Conservation (phyloP, 768 basidiomycete species). For the Boletus insuetus region DNA sequence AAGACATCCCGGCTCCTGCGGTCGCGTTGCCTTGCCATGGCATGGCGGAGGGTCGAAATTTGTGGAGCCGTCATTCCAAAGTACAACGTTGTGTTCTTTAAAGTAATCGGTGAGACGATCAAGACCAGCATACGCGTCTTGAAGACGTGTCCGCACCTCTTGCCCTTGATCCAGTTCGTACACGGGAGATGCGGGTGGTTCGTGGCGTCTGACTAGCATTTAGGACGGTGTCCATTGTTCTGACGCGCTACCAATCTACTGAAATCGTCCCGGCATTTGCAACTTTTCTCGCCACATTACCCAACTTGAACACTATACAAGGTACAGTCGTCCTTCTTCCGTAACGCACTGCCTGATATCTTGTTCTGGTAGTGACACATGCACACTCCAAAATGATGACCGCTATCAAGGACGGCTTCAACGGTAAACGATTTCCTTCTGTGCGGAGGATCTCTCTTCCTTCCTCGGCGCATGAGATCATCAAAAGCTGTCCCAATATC, state of each 20-base stretch:
- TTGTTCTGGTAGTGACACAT: background rate
- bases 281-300: background rate
- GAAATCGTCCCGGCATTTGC: slow-evolving; percentile 6
- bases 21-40: slow-evolving; percentile 7
- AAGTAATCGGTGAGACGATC: background rate
- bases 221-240: background rate
- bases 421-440: slow-evolving; percentile 3
- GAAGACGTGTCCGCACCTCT: background rate
- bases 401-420: slow-evolving; percentile 5
- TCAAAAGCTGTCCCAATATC: slow-evolving; percentile 9
- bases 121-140: background rate
- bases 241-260: background rate
- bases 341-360: background rate
- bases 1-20: slow-evolving; percentile 3
- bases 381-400: background rate
- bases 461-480: slow-evolving; percentile 5
- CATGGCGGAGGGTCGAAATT: slow-evolving; percentile 5
- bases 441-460: slow-evolving; percentile 8
- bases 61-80: background rate
- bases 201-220: background rate
- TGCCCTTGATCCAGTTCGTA: slow-evolving; percentile 1
- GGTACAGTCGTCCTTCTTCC: background rate
- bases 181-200: background rate
- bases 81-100: background rate
- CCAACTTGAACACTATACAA: slow-evolving; percentile 6